Conservation (phyloP, 805 yeast species). For the Yarrowia divulgata region DNA sequence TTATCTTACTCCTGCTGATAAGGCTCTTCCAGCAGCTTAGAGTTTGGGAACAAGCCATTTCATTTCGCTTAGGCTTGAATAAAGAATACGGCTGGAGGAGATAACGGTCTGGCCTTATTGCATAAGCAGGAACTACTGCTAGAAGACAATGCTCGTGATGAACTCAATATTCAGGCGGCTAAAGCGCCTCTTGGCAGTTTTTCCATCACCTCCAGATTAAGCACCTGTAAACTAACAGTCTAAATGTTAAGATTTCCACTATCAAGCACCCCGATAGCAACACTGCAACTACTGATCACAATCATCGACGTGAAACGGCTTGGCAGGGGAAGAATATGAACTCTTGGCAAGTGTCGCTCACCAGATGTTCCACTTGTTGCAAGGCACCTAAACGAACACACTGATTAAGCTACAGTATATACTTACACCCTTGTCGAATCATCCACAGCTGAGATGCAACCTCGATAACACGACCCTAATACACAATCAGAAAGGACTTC, state of each 20-base stretch:
- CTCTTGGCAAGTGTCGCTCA: no score
- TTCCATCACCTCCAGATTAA: background rate
- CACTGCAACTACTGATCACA: background rate
- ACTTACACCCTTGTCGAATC: background rate
- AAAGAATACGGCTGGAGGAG: slow-evolving; percentile 1
- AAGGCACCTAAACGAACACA: no score
- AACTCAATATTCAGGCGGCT: background rate
- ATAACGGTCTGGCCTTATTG: slow-evolving; percentile 10
- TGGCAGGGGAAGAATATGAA: no score
- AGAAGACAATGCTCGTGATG: no score
- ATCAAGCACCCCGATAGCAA: background rate
- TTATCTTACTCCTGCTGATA: slow-evolving; percentile 15
- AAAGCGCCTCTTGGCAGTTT: background rate
- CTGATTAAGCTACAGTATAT: no score
- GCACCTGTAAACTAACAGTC: background rate
- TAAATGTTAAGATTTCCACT: background rate
- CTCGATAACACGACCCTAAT: no score
- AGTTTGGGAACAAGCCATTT: background rate
- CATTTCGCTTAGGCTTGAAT: no score
- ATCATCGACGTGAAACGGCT: background rate
- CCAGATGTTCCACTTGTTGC: no score
- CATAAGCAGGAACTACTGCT: background rate
- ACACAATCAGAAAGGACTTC: no score
- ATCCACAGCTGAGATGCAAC: background rate
- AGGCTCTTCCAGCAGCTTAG: background rate